These are phyloP conservation scores for Tagetes erecta DNA, from an alignment of 129 eudicot species.

Conservation along the genomic window DNA sequence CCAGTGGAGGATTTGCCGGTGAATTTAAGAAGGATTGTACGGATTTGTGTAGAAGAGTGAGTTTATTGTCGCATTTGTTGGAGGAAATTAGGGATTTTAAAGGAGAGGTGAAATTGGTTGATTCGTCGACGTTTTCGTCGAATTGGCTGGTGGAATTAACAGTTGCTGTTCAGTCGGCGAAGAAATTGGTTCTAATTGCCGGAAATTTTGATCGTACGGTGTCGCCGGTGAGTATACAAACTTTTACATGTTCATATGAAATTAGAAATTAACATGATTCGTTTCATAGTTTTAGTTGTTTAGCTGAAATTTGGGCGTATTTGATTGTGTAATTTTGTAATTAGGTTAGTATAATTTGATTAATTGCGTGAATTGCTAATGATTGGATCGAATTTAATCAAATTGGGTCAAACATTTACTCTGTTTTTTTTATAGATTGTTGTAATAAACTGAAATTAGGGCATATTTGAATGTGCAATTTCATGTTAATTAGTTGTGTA, in stretches of 20 bases:
- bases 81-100: constrained; percentile 75
- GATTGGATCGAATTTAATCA: too few relatives aligned
- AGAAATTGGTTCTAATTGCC: constrained; percentile 56
- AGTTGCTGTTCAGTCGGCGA: constrained; percentile 58
- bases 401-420: too few relatives aligned
- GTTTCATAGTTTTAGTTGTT: background rate
- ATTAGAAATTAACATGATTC: background rate
- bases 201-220: constrained; percentile 52
- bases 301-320: too few relatives aligned
- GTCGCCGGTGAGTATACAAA: constrained; percentile 53
- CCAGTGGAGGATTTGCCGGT: constrained; percentile 57
- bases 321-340: too few relatives aligned
- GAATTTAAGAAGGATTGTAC: constrained; percentile 78
- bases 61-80: constrained; percentile 70
- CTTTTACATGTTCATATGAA: background rate
- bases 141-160: constrained; percentile 53
- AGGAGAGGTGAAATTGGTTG: constrained; percentile 29
- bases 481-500: too few relatives aligned
- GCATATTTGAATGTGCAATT: too few relatives aligned
- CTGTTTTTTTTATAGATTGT: too few relatives aligned
- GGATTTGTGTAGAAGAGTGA: constrained; percentile 66
- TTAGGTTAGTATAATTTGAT: too few relatives aligned
- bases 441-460: too few relatives aligned
- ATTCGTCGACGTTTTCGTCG: constrained; percentile 32
- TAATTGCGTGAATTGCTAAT: too few relatives aligned